phyloP scores from a whole-genome alignment of 208 protist genomes.

The Crithidia bombi region DNA sequence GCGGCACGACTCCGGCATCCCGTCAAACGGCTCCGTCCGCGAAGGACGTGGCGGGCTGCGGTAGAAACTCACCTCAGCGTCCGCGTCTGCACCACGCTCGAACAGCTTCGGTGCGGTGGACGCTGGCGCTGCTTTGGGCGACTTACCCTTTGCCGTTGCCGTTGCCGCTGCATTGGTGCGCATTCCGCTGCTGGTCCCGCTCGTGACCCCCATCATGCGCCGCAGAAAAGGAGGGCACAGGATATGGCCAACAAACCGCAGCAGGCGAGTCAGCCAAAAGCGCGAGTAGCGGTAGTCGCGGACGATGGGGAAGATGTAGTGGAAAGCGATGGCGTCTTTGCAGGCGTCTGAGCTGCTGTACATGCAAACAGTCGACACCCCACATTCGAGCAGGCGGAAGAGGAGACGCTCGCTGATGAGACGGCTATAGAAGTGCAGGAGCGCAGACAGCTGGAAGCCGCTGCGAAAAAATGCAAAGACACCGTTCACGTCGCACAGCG shows the following conservation, averaged over 20 bases:
- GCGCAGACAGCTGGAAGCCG: constrained; percentile 27
- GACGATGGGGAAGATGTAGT: constrained; percentile 55
- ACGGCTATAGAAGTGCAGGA: constrained; percentile 34
- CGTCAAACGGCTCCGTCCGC: constrained; percentile 21
- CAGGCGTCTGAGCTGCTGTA: constrained; percentile 35
- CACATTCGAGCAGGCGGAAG: constrained; percentile 61
- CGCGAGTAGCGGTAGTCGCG: constrained; percentile 65
- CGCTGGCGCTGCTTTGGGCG: background rate
- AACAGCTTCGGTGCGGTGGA: constrained; percentile 12
- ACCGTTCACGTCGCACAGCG: constrained; percentile 37
- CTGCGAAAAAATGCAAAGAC: constrained; percentile 29
- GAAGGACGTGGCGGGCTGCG: constrained; percentile 21
- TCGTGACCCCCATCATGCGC: too few species aligned
- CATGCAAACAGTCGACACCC: constrained; percentile 43
- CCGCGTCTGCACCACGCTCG: background rate
- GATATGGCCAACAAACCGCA: constrained; percentile 28
- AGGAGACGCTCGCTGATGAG: constrained; percentile 44
- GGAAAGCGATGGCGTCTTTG: constrained; percentile 59
- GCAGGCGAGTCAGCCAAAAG: constrained; percentile 51
- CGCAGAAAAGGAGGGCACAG: constrained; percentile 44
- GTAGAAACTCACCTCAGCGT: constrained; percentile 20
- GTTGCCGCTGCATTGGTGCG: background rate
- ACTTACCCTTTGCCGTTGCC: background rate
- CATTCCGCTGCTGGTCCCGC: background rate
- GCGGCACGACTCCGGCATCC: constrained; percentile 40